Conservation (phyloP, 1,284 basidiomycete genomes). For the Phylloboletellus chloephorus region DNA sequence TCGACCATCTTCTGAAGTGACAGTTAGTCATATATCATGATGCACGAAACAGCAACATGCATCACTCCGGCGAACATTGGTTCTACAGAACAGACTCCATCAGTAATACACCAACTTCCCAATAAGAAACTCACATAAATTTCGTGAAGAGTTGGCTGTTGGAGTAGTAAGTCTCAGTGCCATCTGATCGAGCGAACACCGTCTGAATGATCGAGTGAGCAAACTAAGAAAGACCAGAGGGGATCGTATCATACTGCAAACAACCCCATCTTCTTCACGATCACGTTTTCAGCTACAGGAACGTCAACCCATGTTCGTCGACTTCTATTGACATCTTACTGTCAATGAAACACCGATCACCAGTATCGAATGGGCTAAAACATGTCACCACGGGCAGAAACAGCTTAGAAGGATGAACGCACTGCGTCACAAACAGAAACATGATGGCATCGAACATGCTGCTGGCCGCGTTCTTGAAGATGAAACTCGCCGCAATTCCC, state of each 20-base stretch:
- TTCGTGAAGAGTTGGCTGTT: conserved; percentile 68
- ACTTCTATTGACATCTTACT: conserved; percentile 32
- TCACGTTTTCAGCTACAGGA: conserved; percentile 52
- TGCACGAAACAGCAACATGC: conserved; percentile 31
- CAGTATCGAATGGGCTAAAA: conserved; percentile 67
- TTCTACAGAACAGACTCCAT: conserved; percentile 35
- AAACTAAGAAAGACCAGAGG: not conserved
- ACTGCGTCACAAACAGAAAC: conserved; percentile 78
- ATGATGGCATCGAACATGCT: conserved; percentile 72
- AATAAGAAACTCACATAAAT: conserved; percentile 51
- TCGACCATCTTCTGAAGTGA: conserved; percentile 58
- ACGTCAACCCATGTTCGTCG: conserved; percentile 1
- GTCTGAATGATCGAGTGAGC: conserved; percentile 38
- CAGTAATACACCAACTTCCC: not conserved
- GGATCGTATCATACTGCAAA: conserved; percentile 48
- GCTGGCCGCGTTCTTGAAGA: conserved; percentile 69
- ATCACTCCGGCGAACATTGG: conserved; percentile 65
- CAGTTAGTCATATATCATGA: conserved; percentile 2
- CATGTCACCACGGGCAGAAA: conserved; percentile 15
- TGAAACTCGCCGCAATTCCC: conserved; percentile 65
- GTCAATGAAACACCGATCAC: conserved; percentile 69
- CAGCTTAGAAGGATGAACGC: conserved; percentile 24
- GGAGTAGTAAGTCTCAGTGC: conserved; percentile 72
- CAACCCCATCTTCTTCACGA: conserved; percentile 72
- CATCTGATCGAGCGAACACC: conserved; percentile 60